Evolutionary conservation across 306 rosid genomes (phyloP), one percentile per base, ranked within the genome.

Genomic region (Vigna nakashimae): DNA sequence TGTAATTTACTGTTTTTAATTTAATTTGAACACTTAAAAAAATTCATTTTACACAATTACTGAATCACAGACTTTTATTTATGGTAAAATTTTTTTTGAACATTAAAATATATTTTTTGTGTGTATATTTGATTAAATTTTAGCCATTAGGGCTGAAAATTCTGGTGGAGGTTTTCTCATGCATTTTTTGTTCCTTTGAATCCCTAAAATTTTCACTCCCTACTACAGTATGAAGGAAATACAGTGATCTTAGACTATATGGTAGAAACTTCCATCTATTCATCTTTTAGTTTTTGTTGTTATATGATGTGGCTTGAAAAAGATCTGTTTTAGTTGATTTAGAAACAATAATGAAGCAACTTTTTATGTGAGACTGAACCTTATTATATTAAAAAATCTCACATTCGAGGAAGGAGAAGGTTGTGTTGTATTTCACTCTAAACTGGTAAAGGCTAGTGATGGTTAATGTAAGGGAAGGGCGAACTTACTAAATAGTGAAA

Each of bases 401-500:
- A 18, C 36, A 12, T 55, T 34, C 55, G 40, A 72, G 66, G 78
- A 11, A 40, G 65, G 22, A n/a, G 60, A 30, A 48, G 62, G 20
- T 49, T 60, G 36, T 75, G 62, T 63, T 75, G 62, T 60, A 17
- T 49, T 75, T 30, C 49, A 4, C 36, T 18, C 46, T 28, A 59
- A 74, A 74, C 11, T 74, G 30, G 46, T 74, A 17, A 17, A 43
- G 58, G 45, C 28, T 7, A 45, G 52, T 50, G 32, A 32, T 30
- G 13, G 17, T 65, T 28, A 76, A 65, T 51, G 71, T 20, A 49
- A 17, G 1, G 10, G 40, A n/a, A 48, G 16, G 18, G 6, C 3
- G 13, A 50, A 74, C 45, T 26, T 18, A 11, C 46, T 74, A n/a
- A 59, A 32, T 26, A 12, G 9, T 50, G 11, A 76, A 18, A 62